Base-by-base conservation (phyloP, 139 green algal genomes). In the Pseudopediastrum boryanum region DNA sequence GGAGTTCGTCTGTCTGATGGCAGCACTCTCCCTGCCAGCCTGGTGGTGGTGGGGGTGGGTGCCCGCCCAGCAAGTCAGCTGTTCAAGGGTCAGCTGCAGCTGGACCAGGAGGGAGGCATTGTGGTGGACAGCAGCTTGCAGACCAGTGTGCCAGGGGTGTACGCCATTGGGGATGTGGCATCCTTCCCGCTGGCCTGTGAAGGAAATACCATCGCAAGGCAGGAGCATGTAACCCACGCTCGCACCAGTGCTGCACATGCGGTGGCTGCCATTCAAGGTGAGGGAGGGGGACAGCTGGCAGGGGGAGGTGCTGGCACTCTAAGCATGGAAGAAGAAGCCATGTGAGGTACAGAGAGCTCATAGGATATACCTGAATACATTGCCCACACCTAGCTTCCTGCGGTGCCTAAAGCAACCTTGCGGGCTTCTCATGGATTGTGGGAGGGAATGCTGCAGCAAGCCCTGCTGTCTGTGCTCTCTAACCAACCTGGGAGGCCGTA, bases 121-220 rank as follows among this genome's bases (percentile, higher is more conserved):
- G 86, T 92, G 71, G 94, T 98, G 3, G 86, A 97, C 58, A 75
- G 74, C 43, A 59, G 87, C 42, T 87, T 98, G 58, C 91, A 85
- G 63, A 90, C 92, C 35, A 90, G 82, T 71, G 74, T 86, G 36
- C 85, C 90, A 0, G 88, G 89, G 44, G 92, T 98, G 43, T 98
- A 93, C 52, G 95, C 95, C 7, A 77, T 98, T 9, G 95, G 95
- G 25, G 95, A 98, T 85, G 91, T 98, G 48, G 95, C 95, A 1
- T 79, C 92, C 25, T 98, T 98, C 87, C 93, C 95, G 9, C 84
- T 95, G 51, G 9, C 27, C 16, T 6, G 61, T 13, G 12, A 46
- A 13, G 89, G 85, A 13, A 90, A 79, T 1, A 69, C 75, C 7
- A 10, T 88, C n/a, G 71, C 82, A 21, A 87, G 93, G 5, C 91